These are phyloP conservation scores for Rhizophora mangle DNA, from an alignment of 345 rosid species.

Conservation along the genomic window DNA sequence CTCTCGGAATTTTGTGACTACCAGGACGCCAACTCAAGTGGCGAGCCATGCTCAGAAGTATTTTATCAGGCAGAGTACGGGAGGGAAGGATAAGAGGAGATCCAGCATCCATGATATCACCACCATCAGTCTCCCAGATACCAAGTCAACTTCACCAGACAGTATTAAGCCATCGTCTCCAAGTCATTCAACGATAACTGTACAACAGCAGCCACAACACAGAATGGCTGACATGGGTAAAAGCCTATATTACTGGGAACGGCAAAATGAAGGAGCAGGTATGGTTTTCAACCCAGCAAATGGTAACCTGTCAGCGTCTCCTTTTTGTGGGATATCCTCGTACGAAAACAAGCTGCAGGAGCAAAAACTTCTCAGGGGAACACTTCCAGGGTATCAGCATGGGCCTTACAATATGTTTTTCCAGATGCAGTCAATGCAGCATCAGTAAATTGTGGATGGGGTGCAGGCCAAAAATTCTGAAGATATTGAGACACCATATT, in stretches of 20 bases:
- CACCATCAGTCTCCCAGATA: slow-evolving; percentile 60
- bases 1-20: slow-evolving; percentile 79
- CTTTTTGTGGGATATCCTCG: slow-evolving; percentile 52
- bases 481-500: slow-evolving; percentile 21
- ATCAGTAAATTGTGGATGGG: slow-evolving; percentile 25
- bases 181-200: slow-evolving; percentile 39
- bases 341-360: slow-evolving; percentile 57
- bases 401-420: slow-evolving; percentile 37
- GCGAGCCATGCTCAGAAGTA: slow-evolving; percentile 99
- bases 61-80: slow-evolving; percentile 83
- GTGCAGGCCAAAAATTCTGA: slow-evolving; percentile 7
- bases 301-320: slow-evolving; percentile 37
- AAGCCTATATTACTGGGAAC: slow-evolving; percentile 39
- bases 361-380: slow-evolving; percentile 52
- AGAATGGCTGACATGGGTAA: slow-evolving; percentile 19
- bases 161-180: slow-evolving; percentile 32
- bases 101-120: slow-evolving; percentile 99
- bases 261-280: slow-evolving; percentile 30
- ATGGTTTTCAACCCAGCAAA: slow-evolving; percentile 33
- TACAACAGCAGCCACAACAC: slow-evolving; percentile 29
- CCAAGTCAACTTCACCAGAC: slow-evolving; percentile 43
- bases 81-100: slow-evolving; percentile 92
- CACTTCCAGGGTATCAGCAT: slow-evolving; percentile 46
- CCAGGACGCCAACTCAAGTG: slow-evolving; percentile 93
- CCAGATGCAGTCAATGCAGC: slow-evolving; percentile 50